Evolutionary conservation across 345 rosid genomes (phyloP).

Genomic region (Murraya paniculata): DNA sequence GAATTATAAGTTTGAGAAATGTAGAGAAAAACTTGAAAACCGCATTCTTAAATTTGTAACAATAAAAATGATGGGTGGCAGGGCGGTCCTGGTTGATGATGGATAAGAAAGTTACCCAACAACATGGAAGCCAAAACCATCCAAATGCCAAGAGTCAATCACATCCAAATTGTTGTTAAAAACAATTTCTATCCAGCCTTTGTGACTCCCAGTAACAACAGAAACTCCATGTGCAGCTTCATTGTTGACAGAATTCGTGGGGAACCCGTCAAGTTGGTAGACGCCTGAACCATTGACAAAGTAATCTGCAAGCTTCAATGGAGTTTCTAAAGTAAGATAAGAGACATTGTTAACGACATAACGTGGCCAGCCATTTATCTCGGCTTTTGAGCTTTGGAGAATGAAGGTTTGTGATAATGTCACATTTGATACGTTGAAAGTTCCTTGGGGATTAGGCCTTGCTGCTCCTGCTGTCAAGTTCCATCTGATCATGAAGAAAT

Average conservation of each 20-base stretch:
- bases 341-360: conserved; percentile 43
- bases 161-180: conserved; percentile 30
- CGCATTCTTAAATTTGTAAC: too few relatives aligned
- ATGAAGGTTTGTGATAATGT: conserved; percentile 40
- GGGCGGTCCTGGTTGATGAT: neutral
- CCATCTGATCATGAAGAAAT: conserved; percentile 36
- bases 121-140: conserved; percentile 48
- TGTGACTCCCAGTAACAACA: conserved; percentile 43
- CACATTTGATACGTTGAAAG: conserved; percentile 52
- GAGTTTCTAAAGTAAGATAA: conserved; percentile 34
- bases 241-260: conserved; percentile 26
- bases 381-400: conserved; percentile 25
- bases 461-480: conserved; percentile 62
- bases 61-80: too few relatives aligned
- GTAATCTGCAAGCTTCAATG: conserved; percentile 50
- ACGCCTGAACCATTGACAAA: conserved; percentile 31
- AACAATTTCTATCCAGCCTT: conserved; percentile 52
- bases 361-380: conserved; percentile 16
- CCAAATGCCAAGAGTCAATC: conserved; percentile 61
- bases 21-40: neutral
- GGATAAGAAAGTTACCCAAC: conserved; percentile 35
- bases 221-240: conserved; percentile 35
- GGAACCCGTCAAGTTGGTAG: conserved; percentile 39
- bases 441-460: conserved; percentile 64
- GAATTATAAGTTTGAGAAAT: neutral